Conservation (phyloP, 306 rosid genomes). For the Corylus avellana region DNA sequence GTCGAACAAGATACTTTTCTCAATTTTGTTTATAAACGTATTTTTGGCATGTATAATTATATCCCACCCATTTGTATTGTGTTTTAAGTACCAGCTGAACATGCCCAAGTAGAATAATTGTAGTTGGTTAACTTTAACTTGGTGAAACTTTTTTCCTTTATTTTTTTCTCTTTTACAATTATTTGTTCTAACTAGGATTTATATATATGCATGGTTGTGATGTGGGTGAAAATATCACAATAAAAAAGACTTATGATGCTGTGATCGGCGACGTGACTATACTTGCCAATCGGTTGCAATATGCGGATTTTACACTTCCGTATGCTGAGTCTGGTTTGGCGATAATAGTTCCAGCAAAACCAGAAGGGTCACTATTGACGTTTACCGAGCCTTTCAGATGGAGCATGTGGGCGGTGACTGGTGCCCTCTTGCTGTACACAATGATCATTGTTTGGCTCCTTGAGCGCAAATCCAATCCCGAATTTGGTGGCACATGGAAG, state of each 20-base stretch:
- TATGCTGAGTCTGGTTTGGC: conserved; percentile 64
- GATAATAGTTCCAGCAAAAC: conserved; percentile 48
- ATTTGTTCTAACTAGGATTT: conserved; percentile 5
- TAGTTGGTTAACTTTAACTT: too few relatives aligned
- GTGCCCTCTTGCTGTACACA: conserved; percentile 52
- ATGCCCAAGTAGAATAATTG: too few relatives aligned
- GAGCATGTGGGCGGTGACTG: conserved; percentile 61
- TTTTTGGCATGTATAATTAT: too few relatives aligned
- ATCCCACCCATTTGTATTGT: too few relatives aligned
- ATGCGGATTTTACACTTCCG: conserved; percentile 67
- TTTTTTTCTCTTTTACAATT: conserved; percentile 4
- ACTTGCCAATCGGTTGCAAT: conserved; percentile 37
- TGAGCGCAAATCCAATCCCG: conserved; percentile 53
- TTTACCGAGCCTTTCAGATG: conserved; percentile 67
- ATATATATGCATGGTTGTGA: not conserved
- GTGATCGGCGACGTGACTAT: conserved; percentile 66
- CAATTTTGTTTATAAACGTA: too few relatives aligned
- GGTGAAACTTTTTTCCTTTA: not conserved
- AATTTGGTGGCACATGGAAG: conserved; percentile 55
- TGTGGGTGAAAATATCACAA: conserved; percentile 28
- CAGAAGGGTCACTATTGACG: conserved; percentile 47
- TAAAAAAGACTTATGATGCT: conserved; percentile 55
- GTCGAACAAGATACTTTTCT: too few relatives aligned
- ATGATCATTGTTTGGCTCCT: conserved; percentile 56
- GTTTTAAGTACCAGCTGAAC: too few relatives aligned